A percentile compares a stretch with the other conserved stretches of the same genome.
phyloP scores from a whole-genome alignment of 2,329 filamentous ascomycete genomes.

The Juglanconis sp. region DNA sequence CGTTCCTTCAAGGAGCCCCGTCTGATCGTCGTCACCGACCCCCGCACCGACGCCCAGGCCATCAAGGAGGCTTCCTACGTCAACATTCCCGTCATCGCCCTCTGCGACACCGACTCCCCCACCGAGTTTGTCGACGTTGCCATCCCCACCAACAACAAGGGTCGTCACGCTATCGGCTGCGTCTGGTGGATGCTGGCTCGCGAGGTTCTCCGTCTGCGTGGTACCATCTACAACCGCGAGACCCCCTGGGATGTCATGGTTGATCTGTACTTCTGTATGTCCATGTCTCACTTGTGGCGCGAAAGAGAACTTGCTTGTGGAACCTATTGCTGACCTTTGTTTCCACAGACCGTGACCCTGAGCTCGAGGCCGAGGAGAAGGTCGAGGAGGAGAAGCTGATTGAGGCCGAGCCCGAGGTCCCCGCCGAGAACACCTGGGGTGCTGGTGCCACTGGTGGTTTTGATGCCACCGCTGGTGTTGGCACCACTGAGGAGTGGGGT shows the following conservation, averaged over 20 bases:
- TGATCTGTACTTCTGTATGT: conserved; percentile 96
- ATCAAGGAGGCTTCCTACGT: conserved; percentile 99
- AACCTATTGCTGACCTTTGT: conserved; percentile 20
- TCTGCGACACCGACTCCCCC: conserved; percentile 98
- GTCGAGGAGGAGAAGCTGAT: conserved; percentile 88
- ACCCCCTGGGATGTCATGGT: conserved; percentile 99
- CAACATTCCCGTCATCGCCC: conserved; percentile 99
- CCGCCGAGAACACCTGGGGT: conserved; percentile 79
- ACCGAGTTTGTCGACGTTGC: conserved; percentile 99
- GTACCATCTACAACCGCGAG: conserved; percentile 94
- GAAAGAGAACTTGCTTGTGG: background rate
- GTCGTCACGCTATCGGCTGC: conserved; percentile 96
- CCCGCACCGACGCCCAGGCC: conserved; percentile 98
- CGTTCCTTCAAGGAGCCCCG: conserved; percentile 99
- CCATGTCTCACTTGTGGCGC: background rate
- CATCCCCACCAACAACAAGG: conserved; percentile 99
- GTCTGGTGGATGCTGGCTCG: conserved; percentile 99
- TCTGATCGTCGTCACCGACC: conserved; percentile 98
- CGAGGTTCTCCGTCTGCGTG: conserved; percentile 98
- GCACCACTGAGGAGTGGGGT: conserved; percentile 55
- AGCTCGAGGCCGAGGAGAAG: conserved; percentile 99
- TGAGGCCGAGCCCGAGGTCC: conserved; percentile 75
- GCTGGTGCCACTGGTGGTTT: conserved; percentile 66
- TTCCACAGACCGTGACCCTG: conserved; percentile 82
- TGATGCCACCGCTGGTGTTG: conserved; percentile 52